Conservation (phyloP, 176 grass and related monocot genomes). For the Avena atlantica region DNA sequence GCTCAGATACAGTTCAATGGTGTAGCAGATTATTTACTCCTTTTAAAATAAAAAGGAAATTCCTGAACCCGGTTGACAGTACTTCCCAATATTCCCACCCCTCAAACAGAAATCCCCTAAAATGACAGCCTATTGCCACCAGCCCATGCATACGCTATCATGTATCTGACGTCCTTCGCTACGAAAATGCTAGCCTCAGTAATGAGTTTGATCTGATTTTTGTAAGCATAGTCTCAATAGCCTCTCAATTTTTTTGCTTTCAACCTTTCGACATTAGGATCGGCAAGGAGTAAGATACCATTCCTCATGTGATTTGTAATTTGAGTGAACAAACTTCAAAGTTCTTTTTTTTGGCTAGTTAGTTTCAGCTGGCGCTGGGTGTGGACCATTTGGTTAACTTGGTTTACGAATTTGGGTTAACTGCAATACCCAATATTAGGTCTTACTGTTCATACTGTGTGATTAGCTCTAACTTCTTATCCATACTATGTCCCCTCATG, state of each 20-base stretch:
- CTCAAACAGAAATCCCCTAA: background rate
- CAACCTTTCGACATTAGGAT: background rate
- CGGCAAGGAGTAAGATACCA: background rate
- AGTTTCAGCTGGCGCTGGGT: background rate
- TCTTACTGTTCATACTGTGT: background rate
- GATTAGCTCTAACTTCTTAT: background rate
- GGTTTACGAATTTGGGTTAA: background rate
- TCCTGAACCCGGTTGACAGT: background rate
- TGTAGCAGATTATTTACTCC: conserved; percentile 1
- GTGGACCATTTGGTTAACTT: background rate
- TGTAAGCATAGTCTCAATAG: conserved; percentile 13
- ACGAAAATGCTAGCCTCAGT: background rate
- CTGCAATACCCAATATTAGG: background rate
- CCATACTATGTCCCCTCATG: background rate
- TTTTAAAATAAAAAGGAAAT: conserved; percentile 11
- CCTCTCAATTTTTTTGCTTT: background rate
- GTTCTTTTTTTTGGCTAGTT: background rate
- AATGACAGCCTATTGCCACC: conserved; percentile 2
- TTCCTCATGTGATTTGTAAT: conserved; percentile 20
- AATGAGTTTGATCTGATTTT: background rate
- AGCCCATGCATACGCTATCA: background rate
- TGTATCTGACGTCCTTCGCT: background rate
- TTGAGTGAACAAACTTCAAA: background rate
- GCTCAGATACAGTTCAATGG: background rate
- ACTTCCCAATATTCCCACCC: conserved; percentile 1